A percentile compares a stretch with the other conserved stretches of the same genome.
These are phyloP conservation scores for Polyplosphaeria fusca DNA, from an alignment of 495 filamentous ascomycete genomes.

Conservation along the genomic window DNA sequence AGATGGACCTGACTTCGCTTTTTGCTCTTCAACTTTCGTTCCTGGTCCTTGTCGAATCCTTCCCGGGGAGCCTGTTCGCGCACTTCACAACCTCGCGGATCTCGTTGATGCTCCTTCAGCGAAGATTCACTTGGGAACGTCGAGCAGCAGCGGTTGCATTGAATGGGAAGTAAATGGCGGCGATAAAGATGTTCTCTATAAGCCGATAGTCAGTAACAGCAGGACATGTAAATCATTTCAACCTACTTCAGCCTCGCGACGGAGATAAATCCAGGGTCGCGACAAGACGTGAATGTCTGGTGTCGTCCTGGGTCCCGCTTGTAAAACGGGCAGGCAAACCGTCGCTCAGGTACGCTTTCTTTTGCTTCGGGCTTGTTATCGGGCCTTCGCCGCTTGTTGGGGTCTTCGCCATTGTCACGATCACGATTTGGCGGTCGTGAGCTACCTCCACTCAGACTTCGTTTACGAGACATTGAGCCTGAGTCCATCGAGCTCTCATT, in stretches of 20 bases:
- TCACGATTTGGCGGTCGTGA: conserved; percentile 4
- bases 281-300: conserved; percentile 25
- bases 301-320: conserved; percentile 25
- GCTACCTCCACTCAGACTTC: conserved; percentile 18
- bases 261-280: conserved; percentile 22
- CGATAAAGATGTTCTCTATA: conserved; percentile 25
- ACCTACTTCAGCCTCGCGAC: conserved; percentile 23
- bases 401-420: conserved; percentile 15
- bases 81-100: conserved; percentile 20
- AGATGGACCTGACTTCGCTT: conserved; percentile 14
- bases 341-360: not conserved
- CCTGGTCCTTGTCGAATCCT: conserved; percentile 29
- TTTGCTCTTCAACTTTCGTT: conserved; percentile 25
- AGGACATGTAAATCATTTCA: not conserved
- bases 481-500: conserved; percentile 3
- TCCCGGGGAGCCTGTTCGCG: conserved; percentile 21
- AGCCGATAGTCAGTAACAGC: not conserved
- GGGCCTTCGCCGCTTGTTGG: conserved; percentile 15
- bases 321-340: conserved; percentile 26
- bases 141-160: conserved; percentile 25
- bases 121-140: conserved; percentile 19
- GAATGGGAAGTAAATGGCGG: conserved; percentile 23
- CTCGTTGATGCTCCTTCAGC: conserved; percentile 24
- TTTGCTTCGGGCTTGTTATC: conserved; percentile 3
- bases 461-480: conserved; percentile 11